These are phyloP conservation scores for Xenoacremonium recifei DNA, from an alignment of 2,329 filamentous ascomycete genomes.

Conservation along the genomic window DNA sequence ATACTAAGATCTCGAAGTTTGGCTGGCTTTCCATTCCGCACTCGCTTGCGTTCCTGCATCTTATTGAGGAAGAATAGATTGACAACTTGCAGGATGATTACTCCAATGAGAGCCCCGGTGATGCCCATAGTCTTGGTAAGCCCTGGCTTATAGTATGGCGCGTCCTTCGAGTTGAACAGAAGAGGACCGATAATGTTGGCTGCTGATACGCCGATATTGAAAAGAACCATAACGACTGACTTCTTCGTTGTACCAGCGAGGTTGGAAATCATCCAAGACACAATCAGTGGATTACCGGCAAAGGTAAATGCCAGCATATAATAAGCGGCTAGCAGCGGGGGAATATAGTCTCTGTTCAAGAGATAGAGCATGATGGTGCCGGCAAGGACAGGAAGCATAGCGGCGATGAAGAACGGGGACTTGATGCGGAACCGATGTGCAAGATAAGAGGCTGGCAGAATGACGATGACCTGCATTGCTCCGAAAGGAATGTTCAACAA, in stretches of 20 bases:
- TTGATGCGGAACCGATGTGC: constrained; percentile 58
- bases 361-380: constrained; percentile 58
- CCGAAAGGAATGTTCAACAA: constrained; percentile 69
- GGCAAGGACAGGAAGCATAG: constrained; percentile 59
- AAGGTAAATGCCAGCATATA: constrained; percentile 67
- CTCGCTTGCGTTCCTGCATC: constrained; percentile 51
- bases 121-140: constrained; percentile 55
- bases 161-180: constrained; percentile 57
- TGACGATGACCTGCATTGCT: constrained; percentile 57
- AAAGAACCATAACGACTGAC: constrained; percentile 61
- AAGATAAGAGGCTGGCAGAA: constrained; percentile 57
- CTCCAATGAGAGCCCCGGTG: constrained; percentile 50
- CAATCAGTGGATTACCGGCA: constrained; percentile 63
- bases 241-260: constrained; percentile 68
- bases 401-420: constrained; percentile 48
- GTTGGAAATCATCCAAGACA: constrained; percentile 69
- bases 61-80: constrained; percentile 58
- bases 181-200: constrained; percentile 69
- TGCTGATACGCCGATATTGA: constrained; percentile 59
- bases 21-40: constrained; percentile 59
- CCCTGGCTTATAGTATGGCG: constrained; percentile 57
- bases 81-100: constrained; percentile 52
- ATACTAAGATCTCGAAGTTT: constrained; percentile 61
- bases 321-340: constrained; percentile 56
- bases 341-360: constrained; percentile 38